Conservation (phyloP, 208 protist genomes). For the Crithidia brevicula region DNA sequence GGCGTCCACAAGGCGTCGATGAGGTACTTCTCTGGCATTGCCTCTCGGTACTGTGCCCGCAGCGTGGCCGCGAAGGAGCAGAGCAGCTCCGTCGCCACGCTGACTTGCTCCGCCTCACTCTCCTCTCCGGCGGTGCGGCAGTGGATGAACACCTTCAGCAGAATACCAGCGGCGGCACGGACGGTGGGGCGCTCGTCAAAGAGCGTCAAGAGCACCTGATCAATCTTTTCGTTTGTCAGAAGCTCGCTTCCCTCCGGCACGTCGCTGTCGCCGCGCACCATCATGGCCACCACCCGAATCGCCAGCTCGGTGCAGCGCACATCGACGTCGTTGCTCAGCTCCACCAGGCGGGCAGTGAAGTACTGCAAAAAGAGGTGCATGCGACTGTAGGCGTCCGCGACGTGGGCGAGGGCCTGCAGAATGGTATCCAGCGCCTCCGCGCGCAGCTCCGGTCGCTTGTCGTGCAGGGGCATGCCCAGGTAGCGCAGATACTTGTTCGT, state of each 20-base stretch:
- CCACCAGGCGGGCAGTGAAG: conserved; percentile 79
- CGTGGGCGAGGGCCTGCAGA: conserved; percentile 57
- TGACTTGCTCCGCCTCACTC: conserved; percentile 50
- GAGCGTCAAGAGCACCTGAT: conserved; percentile 75
- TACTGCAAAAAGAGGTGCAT: conserved; percentile 90
- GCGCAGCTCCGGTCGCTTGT: conserved; percentile 84
- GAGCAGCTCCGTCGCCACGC: conserved; percentile 67
- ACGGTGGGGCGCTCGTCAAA: conserved; percentile 92
- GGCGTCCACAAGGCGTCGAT: conserved; percentile 85
- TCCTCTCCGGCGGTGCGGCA: conserved; percentile 64
- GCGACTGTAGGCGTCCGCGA: conserved; percentile 61
- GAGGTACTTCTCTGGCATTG: conserved; percentile 86
- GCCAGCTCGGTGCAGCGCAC: conserved; percentile 82
- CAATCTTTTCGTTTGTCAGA: conserved; percentile 80
- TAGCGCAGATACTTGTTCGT: conserved; percentile 91
- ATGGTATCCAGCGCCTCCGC: conserved; percentile 80
- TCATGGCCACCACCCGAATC: conserved; percentile 79
- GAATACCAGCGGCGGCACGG: conserved; percentile 75
- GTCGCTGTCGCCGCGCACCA: conserved; percentile 70
- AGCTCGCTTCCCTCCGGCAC: conserved; percentile 64
- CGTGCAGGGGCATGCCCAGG: conserved; percentile 90
- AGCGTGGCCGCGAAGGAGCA: conserved; percentile 79
- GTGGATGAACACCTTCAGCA: conserved; percentile 89
- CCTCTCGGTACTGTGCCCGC: conserved; percentile 70
- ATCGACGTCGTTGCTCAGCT: conserved; percentile 87